A percentile compares a stretch with the other conserved stretches of the same genome.
phyloP scores from a whole-genome alignment of 257 asterid genomes.

The Scutellaria minor region DNA sequence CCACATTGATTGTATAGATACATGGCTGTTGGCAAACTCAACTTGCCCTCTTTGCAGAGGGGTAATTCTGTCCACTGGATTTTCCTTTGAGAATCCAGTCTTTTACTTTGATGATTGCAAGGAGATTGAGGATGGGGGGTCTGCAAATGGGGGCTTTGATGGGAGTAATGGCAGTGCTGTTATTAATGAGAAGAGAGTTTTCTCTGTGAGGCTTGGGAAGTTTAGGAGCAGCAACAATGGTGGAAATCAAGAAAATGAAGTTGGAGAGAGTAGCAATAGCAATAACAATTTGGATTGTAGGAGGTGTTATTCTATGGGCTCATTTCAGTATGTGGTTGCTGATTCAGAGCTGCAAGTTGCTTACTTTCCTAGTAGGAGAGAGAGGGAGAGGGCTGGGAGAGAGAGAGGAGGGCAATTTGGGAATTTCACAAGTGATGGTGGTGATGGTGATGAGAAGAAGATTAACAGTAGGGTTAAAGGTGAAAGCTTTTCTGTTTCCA shows the following conservation, averaged over 20 bases:
- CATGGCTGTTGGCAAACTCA: conserved; percentile 86
- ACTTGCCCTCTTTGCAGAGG: conserved; percentile 94
- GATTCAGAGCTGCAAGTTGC: conserved; percentile 85
- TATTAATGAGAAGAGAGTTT: conserved; percentile 67
- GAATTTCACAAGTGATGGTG: conserved; percentile 53
- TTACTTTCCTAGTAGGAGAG: conserved; percentile 48
- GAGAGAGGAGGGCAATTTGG: conserved; percentile 56
- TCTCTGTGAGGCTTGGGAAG: conserved; percentile 89
- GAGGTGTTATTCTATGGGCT: conserved; percentile 97
- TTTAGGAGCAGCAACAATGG: conserved; percentile 46
- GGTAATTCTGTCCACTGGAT: conserved; percentile 59
- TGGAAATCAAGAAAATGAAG: conserved; percentile 49
- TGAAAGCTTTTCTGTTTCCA: conserved; percentile 97
- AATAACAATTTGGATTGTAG: conserved; percentile 72
- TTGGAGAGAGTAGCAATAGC: conserved; percentile 76
- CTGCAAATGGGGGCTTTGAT: conserved; percentile 38
- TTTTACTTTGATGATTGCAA: conserved; percentile 56
- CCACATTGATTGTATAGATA: conserved; percentile 86
- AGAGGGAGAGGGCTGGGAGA: conserved; percentile 23
- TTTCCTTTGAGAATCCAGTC: conserved; percentile 65
- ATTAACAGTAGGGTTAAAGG: conserved; percentile 75
- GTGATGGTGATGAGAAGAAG: conserved; percentile 58
- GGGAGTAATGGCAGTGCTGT: conserved; percentile 41
- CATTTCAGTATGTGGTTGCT: conserved; percentile 89
- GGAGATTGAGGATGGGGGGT: conserved; percentile 50